Conservation (phyloP, 371 early-diverging fungal species). For the Blastocladiella emersonii region DNA sequence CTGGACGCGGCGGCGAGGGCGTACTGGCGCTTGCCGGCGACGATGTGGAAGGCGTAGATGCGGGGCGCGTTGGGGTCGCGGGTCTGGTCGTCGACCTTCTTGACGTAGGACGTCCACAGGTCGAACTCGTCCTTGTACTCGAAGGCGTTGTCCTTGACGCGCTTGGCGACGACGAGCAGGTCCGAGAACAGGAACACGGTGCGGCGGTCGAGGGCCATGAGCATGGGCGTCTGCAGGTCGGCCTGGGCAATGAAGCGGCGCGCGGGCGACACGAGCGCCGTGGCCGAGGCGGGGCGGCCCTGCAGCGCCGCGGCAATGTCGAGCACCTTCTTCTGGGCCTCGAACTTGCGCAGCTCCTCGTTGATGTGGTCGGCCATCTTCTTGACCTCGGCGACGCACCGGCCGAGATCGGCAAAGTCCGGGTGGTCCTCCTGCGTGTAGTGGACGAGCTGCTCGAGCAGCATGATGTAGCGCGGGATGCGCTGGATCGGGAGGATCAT, state of each 20-base stretch:
- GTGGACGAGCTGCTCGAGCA: constrained; percentile 12
- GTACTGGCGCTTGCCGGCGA: neutral
- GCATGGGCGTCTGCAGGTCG: neutral
- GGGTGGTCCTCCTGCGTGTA: neutral
- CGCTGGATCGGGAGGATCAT: constrained; percentile 36
- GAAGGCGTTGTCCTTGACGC: neutral
- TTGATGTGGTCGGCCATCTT: neutral
- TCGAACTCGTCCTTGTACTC: neutral
- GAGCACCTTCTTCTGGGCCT: neutral
- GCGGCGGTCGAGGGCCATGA: neutral
- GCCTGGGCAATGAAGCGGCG: neutral
- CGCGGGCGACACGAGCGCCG: neutral
- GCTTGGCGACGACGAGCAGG: neutral
- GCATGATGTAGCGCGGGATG: constrained; percentile 31
- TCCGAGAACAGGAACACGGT: neutral
- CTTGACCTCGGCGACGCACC: neutral
- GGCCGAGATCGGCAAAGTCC: neutral
- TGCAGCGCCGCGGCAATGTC: neutral
- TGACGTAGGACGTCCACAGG: neutral
- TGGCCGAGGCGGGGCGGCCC: neutral
- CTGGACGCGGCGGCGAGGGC: neutral
- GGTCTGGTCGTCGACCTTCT: neutral
- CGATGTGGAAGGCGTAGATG: neutral
- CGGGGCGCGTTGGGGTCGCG: neutral
- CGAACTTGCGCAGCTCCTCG: neutral